These are phyloP conservation scores for Oryza meridionalis DNA, from an alignment of 176 grass and related monocot species.

Conservation along the genomic window DNA sequence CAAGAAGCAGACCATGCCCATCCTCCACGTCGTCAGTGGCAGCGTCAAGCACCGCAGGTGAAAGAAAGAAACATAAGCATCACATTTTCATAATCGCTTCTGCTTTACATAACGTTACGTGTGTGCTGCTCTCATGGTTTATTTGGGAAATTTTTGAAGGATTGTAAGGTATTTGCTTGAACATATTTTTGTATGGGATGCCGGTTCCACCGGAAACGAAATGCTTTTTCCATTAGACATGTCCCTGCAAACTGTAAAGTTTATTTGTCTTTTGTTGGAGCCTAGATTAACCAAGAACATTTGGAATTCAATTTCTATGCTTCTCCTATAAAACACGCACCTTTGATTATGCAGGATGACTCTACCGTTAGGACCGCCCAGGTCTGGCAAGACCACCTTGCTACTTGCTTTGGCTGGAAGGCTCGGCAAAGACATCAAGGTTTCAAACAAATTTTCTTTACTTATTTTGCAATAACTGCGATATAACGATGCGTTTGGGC, in stretches of 20 bases:
- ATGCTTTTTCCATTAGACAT: not conserved
- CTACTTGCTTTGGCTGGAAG: conserved; percentile 87
- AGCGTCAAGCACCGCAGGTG: conserved; percentile 91
- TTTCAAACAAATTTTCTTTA: conserved; percentile 20
- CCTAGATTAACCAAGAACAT: not conserved
- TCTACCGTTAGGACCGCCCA: conserved; percentile 83
- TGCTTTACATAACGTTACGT: not conserved
- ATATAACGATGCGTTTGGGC: not conserved
- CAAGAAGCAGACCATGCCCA: conserved; percentile 67
- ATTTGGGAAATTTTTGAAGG: not conserved
- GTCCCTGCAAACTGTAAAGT: not conserved
- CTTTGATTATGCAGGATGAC: conserved; percentile 68
- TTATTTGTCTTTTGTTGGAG: not conserved
- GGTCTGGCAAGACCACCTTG: conserved; percentile 90
- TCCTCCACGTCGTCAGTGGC: conserved; percentile 87
- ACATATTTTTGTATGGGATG: not conserved
- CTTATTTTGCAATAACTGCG: not conserved
- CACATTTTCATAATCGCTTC: not conserved
- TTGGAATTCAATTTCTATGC: not conserved
- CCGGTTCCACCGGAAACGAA: not conserved
- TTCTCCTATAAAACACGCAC: conserved; percentile 25
- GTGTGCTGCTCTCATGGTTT: not conserved
- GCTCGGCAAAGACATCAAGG: conserved; percentile 72
- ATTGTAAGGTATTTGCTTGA: not conserved
- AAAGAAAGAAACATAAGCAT: not conserved